A percentile compares a stretch with the other conserved stretches of the same genome.
Evolutionary conservation across 1,284 basidiomycete genomes (phyloP).

Genomic region (Ceratobasidium sp.): DNA sequence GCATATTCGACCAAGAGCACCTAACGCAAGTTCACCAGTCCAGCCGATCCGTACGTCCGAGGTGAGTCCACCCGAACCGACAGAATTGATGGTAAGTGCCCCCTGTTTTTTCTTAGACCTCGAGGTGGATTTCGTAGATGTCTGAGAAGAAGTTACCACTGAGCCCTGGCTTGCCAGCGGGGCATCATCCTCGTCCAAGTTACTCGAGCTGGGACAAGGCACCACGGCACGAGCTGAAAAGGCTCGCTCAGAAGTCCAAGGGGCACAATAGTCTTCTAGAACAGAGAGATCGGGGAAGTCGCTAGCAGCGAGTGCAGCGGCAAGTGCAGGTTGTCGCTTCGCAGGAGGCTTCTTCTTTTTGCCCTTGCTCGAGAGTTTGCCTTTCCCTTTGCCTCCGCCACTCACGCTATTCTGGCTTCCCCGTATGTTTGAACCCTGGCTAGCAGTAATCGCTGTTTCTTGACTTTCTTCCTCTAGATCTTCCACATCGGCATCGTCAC

Average conservation of each 20-base stretch:
- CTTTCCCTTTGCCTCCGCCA: slow-evolving; percentile 10
- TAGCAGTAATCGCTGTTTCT: slow-evolving; percentile 22
- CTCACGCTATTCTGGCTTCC: slow-evolving; percentile 17
- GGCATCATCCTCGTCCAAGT: slow-evolving; percentile 5
- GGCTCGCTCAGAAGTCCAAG: slow-evolving; percentile 37
- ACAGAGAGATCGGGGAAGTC: slow-evolving; percentile 32
- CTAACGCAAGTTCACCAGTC: slow-evolving; percentile 68
- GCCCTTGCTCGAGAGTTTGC: slow-evolving; percentile 15
- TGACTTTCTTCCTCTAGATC: slow-evolving; percentile 26
- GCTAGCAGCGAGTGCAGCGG: slow-evolving; percentile 25
- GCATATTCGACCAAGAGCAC: slow-evolving; percentile 73
- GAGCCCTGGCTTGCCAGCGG: slow-evolving; percentile 28
- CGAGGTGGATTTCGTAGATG: slow-evolving; percentile 21
- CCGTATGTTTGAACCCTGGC: slow-evolving; percentile 9
- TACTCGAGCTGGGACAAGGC: neutral
- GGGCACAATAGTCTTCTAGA: slow-evolving; percentile 29
- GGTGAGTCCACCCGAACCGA: slow-evolving; percentile 28
- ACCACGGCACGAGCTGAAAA: neutral
- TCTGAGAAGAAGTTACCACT: slow-evolving; percentile 26
- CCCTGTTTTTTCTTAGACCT: slow-evolving; percentile 14
- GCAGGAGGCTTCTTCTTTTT: slow-evolving; percentile 33
- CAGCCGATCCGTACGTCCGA: slow-evolving; percentile 42
- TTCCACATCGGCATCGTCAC: slow-evolving; percentile 11
- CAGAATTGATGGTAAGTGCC: slow-evolving; percentile 24
- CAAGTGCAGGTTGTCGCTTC: slow-evolving; percentile 30